phyloP scores from a whole-genome alignment of 352 stramenopile genomes.

The Globisporangium yorkense region DNA sequence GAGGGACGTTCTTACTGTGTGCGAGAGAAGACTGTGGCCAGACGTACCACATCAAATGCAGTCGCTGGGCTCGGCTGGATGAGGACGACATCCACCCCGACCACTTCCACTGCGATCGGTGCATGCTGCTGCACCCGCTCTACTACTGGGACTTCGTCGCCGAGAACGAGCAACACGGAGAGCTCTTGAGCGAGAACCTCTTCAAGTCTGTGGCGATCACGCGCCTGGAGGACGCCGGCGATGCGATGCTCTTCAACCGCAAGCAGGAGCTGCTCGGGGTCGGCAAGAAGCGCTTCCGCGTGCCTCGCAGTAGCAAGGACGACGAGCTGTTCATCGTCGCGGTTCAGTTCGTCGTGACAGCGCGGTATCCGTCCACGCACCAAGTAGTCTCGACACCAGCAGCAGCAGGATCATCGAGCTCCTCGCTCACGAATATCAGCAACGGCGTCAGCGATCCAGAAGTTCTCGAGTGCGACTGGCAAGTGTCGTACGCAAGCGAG shows the following conservation, averaged over 20 bases:
- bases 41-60: slow-evolving; percentile 61
- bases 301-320: slow-evolving; percentile 41
- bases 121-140: slow-evolving; percentile 22
- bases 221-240: slow-evolving; percentile 10
- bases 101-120: slow-evolving; percentile 47
- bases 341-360: slow-evolving; percentile 21
- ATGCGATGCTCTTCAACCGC: slow-evolving; percentile 35
- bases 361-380: slow-evolving; percentile 24
- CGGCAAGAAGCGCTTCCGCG: slow-evolving; percentile 38
- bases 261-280: slow-evolving; percentile 36
- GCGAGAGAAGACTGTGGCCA: slow-evolving; percentile 44
- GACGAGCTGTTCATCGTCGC: slow-evolving; percentile 43
- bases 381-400: slow-evolving; percentile 1
- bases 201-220: slow-evolving; percentile 39
- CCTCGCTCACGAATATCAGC: no score
- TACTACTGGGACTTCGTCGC: slow-evolving; percentile 72
- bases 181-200: slow-evolving; percentile 38
- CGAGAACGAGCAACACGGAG: slow-evolving; percentile 23
- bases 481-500: slow-evolving; percentile 38
- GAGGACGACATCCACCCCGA: slow-evolving; percentile 18
- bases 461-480: slow-evolving; percentile 20
- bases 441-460: background rate
- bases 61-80: slow-evolving; percentile 44
- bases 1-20: slow-evolving; percentile 31
- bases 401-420: slow-evolving; percentile 9